Evolutionary conservation across 805 yeast genomes (phyloP).

Genomic region (Ogataea ganodermae): DNA sequence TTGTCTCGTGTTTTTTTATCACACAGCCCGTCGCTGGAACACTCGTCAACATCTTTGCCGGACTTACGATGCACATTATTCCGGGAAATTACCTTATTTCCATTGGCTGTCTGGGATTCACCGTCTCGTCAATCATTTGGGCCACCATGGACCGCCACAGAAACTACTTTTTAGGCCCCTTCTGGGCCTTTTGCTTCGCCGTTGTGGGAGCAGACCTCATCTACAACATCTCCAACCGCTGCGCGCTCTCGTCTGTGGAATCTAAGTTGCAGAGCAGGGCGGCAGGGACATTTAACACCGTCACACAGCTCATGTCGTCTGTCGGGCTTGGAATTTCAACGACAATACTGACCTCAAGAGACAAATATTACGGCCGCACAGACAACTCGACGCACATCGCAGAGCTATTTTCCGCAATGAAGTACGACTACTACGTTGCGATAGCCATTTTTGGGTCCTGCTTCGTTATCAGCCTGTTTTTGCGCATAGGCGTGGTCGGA

Average conservation of each 20-base stretch:
- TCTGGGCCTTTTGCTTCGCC: constrained; percentile 42
- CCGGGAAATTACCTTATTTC: constrained; percentile 42
- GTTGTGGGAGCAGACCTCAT: constrained; percentile 51
- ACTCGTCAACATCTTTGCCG: constrained; percentile 47
- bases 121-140: constrained; percentile 44
- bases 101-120: constrained; percentile 39
- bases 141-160: constrained; percentile 38
- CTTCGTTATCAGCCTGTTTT: constrained; percentile 34
- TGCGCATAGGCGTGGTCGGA: constrained; percentile 41
- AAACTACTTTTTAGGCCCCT: constrained; percentile 47
- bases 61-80: constrained; percentile 45
- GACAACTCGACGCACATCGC: constrained; percentile 24
- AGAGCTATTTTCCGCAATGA: constrained; percentile 36
- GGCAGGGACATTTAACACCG: constrained; percentile 50
- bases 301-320: constrained; percentile 42
- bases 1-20: constrained; percentile 45
- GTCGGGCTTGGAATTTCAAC: constrained; percentile 45
- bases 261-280: constrained; percentile 44
- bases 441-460: constrained; percentile 37
- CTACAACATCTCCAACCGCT: constrained; percentile 47
- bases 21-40: constrained; percentile 47
- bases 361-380: constrained; percentile 34
- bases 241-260: constrained; percentile 43
- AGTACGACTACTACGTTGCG: constrained; percentile 42
- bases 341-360: constrained; percentile 39